Evolutionary conservation across 208 protist genomes (phyloP), one percentile per base, ranked within the genome.

Genomic region (Leishmania aethiopica): DNA sequence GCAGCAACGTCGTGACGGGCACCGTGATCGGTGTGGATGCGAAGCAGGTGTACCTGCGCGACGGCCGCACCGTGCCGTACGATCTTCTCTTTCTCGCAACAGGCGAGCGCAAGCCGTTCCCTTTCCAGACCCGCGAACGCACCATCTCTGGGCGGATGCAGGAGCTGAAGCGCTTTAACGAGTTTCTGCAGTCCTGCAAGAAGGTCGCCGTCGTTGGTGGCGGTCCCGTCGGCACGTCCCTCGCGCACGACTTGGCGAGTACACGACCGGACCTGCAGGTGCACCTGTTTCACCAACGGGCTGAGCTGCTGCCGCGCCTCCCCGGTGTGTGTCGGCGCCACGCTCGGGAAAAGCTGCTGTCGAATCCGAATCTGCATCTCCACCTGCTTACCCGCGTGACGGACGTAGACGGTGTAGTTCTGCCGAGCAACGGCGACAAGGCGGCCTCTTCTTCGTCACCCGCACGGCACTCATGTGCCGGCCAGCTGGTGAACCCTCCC

Each of bases 171-270:
- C 85, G 91, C 67, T 96, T 96, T 78, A 96, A 94, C 81, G 78
- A 90, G 35, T 95, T 97, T 64, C 28, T 96, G 75, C 80, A 86
- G 47, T 87, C 80, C 70, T 95, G 90, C 79, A 84, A 90, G 69
- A 97, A 96, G 79, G 90, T 98, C 15, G 92, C 93, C 5, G 87
- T 98, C 47, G 86, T 98, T 67, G 95, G 95, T 17, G 95, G 95
- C 25, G 95, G 95, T 17, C 92, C 94, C 22, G 90, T 92, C n/a
- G 95, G 92, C 1, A 91, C 86, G 7, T 94, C 90, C 17, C 87
- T 96, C 25, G 93, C 94, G 42, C 83, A 92, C 66, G 89, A 96
- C 53, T 84, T 97, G 59, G 91, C 91, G 53, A 83, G 49, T 19
- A 80, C 82, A 28, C 83, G 93, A 10, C 90, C 90, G 2, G 93